Conservation (phyloP, 139 green algal species). For the Coelastrella sp. region DNA sequence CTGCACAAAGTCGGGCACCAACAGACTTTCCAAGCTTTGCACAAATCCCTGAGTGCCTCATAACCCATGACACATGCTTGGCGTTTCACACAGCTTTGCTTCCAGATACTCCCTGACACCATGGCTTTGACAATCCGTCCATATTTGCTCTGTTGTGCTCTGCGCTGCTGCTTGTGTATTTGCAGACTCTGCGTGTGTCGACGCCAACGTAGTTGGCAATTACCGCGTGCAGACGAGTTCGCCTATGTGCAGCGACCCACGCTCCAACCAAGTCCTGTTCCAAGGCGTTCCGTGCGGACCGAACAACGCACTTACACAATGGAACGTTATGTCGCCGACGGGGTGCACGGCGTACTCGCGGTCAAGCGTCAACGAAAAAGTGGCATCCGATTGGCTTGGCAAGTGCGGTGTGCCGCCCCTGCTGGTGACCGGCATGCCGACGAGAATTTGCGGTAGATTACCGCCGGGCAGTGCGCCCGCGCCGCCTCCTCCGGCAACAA, state of each 20-base stretch:
- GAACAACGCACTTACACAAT: background rate
- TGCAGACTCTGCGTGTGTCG: conserved; percentile 21
- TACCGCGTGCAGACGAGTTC: background rate
- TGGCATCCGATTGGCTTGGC: conserved; percentile 19
- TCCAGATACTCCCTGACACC: too few relatives aligned
- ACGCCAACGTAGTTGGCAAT: background rate
- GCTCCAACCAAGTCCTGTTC: conserved; percentile 9
- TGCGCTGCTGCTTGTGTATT: background rate
- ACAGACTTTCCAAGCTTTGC: too few relatives aligned
- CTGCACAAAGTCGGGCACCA: too few relatives aligned
- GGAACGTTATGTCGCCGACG: background rate
- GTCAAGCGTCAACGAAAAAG: background rate
- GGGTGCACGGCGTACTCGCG: background rate
- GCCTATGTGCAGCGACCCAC: background rate
- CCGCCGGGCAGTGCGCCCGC: background rate
- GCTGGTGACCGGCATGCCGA: conserved; percentile 20
- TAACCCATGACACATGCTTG: too few relatives aligned
- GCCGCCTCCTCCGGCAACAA: background rate
- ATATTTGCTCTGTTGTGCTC: background rate
- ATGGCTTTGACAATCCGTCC: too few relatives aligned
- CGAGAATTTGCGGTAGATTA: background rate
- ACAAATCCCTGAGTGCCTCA: too few relatives aligned
- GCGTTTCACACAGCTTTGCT: too few relatives aligned
- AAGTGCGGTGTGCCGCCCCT: conserved; percentile 30
- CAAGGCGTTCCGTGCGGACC: conserved; percentile 23